Conservation (phyloP, 495 filamentous ascomycete genomes). For the Aspergillus sparsus region DNA sequence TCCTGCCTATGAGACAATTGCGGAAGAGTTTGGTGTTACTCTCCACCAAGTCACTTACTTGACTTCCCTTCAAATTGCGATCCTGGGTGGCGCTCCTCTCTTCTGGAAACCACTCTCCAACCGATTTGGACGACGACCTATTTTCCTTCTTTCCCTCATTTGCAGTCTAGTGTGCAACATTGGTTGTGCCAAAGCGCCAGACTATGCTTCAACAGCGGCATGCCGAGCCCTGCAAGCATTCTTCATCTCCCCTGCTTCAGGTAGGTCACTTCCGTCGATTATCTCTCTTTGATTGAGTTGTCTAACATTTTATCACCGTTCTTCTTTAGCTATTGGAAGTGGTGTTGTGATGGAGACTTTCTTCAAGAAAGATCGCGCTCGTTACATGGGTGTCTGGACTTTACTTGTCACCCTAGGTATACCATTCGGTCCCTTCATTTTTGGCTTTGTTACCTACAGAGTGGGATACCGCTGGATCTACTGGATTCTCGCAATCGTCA, state of each 20-base stretch:
- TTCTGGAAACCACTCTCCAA: constrained; percentile 57
- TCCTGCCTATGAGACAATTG: constrained; percentile 52
- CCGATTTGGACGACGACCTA: constrained; percentile 53
- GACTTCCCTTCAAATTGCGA: constrained; percentile 52
- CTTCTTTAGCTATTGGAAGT: constrained; percentile 39
- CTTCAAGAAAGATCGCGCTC: constrained; percentile 44
- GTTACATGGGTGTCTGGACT: constrained; percentile 52
- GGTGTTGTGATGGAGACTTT: constrained; percentile 50
- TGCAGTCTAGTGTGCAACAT: constrained; percentile 49
- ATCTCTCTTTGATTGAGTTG: background rate
- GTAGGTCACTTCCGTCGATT: background rate
- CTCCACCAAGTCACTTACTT: constrained; percentile 53
- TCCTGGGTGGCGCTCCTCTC: constrained; percentile 52
- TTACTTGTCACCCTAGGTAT: constrained; percentile 48
- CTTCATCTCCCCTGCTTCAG: constrained; percentile 26
- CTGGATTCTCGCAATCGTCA: constrained; percentile 42
- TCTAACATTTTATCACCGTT: background rate
- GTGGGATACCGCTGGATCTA: constrained; percentile 52
- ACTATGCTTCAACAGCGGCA: constrained; percentile 43
- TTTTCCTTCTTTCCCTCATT: constrained; percentile 51
- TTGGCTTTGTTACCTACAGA: constrained; percentile 48
- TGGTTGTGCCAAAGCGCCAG: constrained; percentile 46
- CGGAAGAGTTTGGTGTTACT: constrained; percentile 46
- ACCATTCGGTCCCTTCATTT: constrained; percentile 46
- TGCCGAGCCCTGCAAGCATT: constrained; percentile 31